Conservation (phyloP, 257 asterid genomes). For the Leptodermis oblonga region DNA sequence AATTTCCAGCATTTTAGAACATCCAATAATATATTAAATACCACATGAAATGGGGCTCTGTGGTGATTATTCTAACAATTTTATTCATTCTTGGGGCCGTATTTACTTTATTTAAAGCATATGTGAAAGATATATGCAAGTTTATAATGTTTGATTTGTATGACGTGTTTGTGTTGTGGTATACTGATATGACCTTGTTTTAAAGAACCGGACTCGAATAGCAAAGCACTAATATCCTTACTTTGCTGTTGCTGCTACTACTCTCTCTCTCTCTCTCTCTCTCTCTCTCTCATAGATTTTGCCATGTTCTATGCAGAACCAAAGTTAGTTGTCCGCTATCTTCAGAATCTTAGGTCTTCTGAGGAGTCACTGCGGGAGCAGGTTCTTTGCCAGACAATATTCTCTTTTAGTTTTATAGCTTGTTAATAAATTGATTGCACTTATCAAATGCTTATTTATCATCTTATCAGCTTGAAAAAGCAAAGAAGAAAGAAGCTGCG, state of each 20-base stretch:
- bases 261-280: not conserved
- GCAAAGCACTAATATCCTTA: not conserved
- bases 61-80: not conserved
- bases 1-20: not conserved
- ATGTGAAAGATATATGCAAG: not conserved
- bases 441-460: constrained; percentile 10
- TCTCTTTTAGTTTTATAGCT: not conserved
- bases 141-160: not conserved
- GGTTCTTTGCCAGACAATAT: constrained; percentile 35
- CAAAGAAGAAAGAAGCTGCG: constrained; percentile 95
- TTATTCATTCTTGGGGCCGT: not conserved
- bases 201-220: not conserved
- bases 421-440: not conserved
- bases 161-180: not conserved
- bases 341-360: constrained; percentile 77
- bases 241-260: not conserved
- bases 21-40: not conserved
- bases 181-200: not conserved
- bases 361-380: constrained; percentile 94
- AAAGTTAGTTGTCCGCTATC: constrained; percentile 52
- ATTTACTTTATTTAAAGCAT: not conserved
- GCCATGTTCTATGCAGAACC: constrained; percentile 45
- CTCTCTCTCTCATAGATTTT: not conserved
- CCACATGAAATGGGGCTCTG: not conserved
- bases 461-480: constrained; percentile 72